These are phyloP conservation scores for Aphanomyces invadans DNA, from an alignment of 352 stramenopile species.

Conservation along the genomic window DNA sequence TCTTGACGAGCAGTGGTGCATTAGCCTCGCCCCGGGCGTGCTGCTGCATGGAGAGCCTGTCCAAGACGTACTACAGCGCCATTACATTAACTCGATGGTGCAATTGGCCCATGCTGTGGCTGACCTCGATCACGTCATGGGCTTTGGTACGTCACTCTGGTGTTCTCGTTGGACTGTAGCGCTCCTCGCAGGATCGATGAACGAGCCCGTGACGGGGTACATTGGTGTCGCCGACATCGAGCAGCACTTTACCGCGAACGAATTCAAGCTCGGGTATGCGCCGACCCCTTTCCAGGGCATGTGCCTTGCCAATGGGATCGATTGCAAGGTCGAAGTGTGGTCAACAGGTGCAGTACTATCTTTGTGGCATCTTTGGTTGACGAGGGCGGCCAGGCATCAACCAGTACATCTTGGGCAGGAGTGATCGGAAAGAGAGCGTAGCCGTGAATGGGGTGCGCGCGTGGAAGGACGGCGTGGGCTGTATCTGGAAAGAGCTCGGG, in stretches of 20 bases:
- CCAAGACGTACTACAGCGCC: constrained; percentile 81
- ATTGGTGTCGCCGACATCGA: constrained; percentile 57
- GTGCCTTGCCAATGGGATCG: constrained; percentile 56
- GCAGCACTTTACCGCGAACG: constrained; percentile 41
- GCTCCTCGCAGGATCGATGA: constrained; percentile 65
- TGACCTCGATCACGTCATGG: constrained; percentile 76
- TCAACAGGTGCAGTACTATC: constrained; percentile 55
- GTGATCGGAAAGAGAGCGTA: constrained; percentile 39
- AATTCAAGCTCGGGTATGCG: constrained; percentile 64
- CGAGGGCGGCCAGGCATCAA: too few relatives aligned
- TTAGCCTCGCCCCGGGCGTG: constrained; percentile 51
- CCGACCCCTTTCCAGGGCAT: constrained; percentile 81
- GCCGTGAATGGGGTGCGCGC: constrained; percentile 49
- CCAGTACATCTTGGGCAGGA: constrained; percentile 55
- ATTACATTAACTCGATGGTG: constrained; percentile 74
- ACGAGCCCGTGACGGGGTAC: constrained; percentile 78
- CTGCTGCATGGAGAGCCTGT: constrained; percentile 65
- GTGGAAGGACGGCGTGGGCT: constrained; percentile 56
- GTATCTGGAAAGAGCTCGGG: constrained; percentile 77
- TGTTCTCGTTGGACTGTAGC: too few relatives aligned
- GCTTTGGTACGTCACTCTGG: constrained; percentile 54
- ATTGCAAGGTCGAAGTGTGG: constrained; percentile 57
- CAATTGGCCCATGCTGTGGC: constrained; percentile 51
- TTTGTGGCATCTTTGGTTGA: too few relatives aligned
- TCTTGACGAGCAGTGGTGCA: neutral